These are phyloP conservation scores for Entrophospora sp. DNA, from an alignment of 192 early-diverging fungal genomes.

Conservation along the genomic window DNA sequence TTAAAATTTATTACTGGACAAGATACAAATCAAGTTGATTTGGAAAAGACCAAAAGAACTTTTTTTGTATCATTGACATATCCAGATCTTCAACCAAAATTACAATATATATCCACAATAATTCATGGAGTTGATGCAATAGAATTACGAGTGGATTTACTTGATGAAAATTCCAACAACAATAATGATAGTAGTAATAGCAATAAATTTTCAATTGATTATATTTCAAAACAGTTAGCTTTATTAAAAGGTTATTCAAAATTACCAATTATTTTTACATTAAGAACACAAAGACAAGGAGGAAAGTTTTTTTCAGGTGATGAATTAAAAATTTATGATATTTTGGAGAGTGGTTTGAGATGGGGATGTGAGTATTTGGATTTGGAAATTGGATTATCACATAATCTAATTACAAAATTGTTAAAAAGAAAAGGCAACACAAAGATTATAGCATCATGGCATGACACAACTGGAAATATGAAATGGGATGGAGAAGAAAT, in stretches of 20 bases:
- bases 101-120: conserved; percentile 48
- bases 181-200: conserved; percentile 18
- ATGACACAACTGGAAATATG: conserved; percentile 62
- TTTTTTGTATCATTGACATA: conserved; percentile 87
- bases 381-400: conserved; percentile 57
- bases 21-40: conserved; percentile 22
- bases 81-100: conserved; percentile 45
- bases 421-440: conserved; percentile 50
- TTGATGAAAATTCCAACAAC: conserved; percentile 31
- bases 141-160: conserved; percentile 88
- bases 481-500: conserved; percentile 54
- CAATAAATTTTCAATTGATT: conserved; percentile 41
- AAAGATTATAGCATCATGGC: conserved; percentile 79
- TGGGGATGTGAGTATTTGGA: conserved; percentile 96
- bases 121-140: conserved; percentile 79
- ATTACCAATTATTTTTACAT: conserved; percentile 90
- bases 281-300: conserved; percentile 80
- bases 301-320: conserved; percentile 70
- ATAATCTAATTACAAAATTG: conserved; percentile 35
- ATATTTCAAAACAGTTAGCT: conserved; percentile 71
- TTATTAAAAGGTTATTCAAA: conserved; percentile 57
- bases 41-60: conserved; percentile 30
- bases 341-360: conserved; percentile 58
- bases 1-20: conserved; percentile 55
- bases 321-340: conserved; percentile 48